phyloP scores from a whole-genome alignment of 768 basidiomycete species.

The Sarcomyxa edulis region DNA sequence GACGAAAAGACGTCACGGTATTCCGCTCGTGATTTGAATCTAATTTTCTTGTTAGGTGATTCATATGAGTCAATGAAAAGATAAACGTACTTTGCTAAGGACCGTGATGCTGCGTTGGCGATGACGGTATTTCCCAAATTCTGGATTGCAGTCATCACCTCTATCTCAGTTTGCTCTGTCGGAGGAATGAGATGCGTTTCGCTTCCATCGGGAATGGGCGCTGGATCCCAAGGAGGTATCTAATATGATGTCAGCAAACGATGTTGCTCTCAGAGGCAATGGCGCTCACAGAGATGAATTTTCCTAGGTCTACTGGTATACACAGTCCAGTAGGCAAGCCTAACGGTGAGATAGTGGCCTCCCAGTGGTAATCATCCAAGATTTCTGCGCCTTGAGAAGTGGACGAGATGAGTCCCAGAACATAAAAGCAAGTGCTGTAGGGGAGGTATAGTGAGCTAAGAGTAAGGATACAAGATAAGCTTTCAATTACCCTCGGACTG shows the following conservation, averaged over 20 bases:
- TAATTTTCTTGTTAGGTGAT: conserved; percentile 18
- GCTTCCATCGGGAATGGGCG: conserved; percentile 26
- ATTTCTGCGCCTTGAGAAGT: conserved; percentile 92
- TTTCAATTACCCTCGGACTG: conserved; percentile 80
- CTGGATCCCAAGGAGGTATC: conserved; percentile 66
- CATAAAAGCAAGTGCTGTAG: conserved; percentile 96
- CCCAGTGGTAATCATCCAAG: conserved; percentile 90
- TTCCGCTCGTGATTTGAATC: conserved; percentile 75
- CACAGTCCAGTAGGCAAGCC: conserved; percentile 89
- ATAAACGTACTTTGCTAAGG: conserved; percentile 66
- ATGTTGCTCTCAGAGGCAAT: too few species aligned
- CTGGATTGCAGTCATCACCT: conserved; percentile 85
- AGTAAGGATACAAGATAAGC: not conserved
- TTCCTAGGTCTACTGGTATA: conserved; percentile 77
- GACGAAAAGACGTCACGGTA: conserved; percentile 76
- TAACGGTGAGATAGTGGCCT: conserved; percentile 81
- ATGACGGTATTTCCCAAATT: conserved; percentile 95
- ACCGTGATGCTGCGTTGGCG: conserved; percentile 89
- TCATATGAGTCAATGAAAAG: conserved; percentile 1
- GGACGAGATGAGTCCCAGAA: conserved; percentile 87
- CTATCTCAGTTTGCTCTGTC: conserved; percentile 64
- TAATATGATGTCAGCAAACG: conserved; percentile 21
- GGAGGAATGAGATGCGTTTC: conserved; percentile 58
- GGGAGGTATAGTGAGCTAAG: not conserved
- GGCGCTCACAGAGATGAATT: conserved; percentile 68